Conservation (phyloP, 352 stramenopile genomes). For the Elongisporangium anandrum region DNA sequence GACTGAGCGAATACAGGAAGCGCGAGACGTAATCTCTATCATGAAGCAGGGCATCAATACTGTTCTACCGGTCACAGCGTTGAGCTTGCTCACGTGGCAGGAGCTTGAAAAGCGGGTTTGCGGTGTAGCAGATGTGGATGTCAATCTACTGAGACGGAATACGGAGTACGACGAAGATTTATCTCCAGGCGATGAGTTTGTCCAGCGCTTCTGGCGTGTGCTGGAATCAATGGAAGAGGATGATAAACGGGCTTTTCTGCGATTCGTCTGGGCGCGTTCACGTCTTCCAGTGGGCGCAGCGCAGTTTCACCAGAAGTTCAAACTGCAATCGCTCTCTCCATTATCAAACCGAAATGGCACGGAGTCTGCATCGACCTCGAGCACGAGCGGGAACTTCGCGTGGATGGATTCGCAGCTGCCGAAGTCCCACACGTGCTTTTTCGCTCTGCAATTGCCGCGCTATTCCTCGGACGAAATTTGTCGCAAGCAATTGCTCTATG, state of each 20-base stretch:
- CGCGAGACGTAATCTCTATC: constrained; percentile 47
- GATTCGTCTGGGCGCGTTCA: constrained; percentile 81
- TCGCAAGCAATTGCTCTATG: constrained; percentile 65
- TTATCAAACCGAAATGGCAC: constrained; percentile 1
- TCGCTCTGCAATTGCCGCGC: constrained; percentile 69
- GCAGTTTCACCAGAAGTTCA: constrained; percentile 85
- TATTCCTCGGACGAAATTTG: constrained; percentile 80
- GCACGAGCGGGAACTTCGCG: constrained; percentile 2
- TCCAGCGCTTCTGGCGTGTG: constrained; percentile 79
- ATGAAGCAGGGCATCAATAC: constrained; percentile 73
- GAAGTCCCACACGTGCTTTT: constrained; percentile 89
- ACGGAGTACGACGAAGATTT: constrained; percentile 86
- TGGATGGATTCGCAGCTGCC: constrained; percentile 65
- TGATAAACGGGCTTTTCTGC: constrained; percentile 70
- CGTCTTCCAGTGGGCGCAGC: constrained; percentile 48
- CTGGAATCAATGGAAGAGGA: constrained; percentile 51
- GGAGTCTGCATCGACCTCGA: neutral
- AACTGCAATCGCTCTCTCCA: constrained; percentile 65
- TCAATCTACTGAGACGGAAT: constrained; percentile 62
- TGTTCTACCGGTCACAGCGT: constrained; percentile 61
- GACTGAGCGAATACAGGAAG: constrained; percentile 33
- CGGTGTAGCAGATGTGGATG: constrained; percentile 66
- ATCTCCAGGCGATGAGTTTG: constrained; percentile 49
- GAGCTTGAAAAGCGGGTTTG: constrained; percentile 77
- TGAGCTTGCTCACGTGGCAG: constrained; percentile 53